A percentile compares a stretch with the other conserved stretches of the same genome.
Evolutionary conservation across 2,329 filamentous ascomycete species (phyloP).

Genomic region (Sporothrix dimorphospora): DNA sequence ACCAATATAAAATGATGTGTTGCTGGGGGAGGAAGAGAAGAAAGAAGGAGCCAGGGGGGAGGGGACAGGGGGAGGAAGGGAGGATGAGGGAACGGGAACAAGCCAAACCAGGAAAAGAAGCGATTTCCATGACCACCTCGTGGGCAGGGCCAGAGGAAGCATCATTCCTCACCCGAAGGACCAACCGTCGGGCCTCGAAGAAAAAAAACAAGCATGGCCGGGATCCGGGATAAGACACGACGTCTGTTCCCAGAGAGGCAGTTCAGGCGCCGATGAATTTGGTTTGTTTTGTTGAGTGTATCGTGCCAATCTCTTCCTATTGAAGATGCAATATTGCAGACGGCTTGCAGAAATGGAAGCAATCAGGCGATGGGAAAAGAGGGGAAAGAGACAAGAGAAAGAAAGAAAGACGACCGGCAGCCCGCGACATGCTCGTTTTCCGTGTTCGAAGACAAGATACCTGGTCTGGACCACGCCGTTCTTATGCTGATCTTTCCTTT

Average conservation of each 20-base stretch:
- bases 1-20: conserved; percentile 1
- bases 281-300: background rate
- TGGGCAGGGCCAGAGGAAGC: conserved; percentile 1
- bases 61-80: too few relatives aligned
- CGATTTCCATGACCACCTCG: conserved; percentile 2
- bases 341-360: too few relatives aligned
- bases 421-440: too few relatives aligned
- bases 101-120: conserved; percentile 7
- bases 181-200: background rate
- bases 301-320: background rate
- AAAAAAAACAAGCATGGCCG: conserved; percentile 8
- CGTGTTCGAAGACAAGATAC: background rate
- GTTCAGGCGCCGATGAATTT: background rate
- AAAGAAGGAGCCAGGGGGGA: background rate
- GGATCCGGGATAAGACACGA: background rate
- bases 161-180: background rate
- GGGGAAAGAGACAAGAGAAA: too few relatives aligned
- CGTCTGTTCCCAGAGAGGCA: conserved; percentile 1
- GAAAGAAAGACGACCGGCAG: too few relatives aligned
- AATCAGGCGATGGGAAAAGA: too few relatives aligned
- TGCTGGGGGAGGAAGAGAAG: background rate
- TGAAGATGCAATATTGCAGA: conserved; percentile 12
- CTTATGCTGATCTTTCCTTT: background rate
- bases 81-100: background rate
- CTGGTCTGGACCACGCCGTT: background rate